Percentiles rank a stretch among this genome's conserved stretches.
Evolutionary conservation across 192 early-diverging fungal genomes (phyloP).

Genomic region (Entophlyctis luteolus): DNA sequence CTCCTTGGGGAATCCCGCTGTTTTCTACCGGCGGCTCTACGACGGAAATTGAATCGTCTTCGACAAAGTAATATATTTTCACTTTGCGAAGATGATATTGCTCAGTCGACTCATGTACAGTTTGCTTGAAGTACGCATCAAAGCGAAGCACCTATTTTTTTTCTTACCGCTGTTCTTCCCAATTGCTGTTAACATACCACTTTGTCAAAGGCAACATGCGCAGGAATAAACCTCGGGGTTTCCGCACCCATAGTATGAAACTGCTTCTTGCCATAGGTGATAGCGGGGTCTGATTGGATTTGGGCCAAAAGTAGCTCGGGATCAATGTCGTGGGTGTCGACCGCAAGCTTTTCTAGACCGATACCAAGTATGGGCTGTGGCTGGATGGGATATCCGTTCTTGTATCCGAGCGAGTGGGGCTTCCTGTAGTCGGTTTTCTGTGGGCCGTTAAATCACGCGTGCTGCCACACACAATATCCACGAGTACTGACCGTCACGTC

Average conservation of each 20-base stretch:
- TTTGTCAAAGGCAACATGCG: slow-evolving; percentile 62
- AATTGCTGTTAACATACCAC: too few relatives aligned
- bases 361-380: slow-evolving; percentile 31
- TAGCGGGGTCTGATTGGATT: slow-evolving; percentile 33
- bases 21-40: slow-evolving; percentile 64
- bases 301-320: slow-evolving; percentile 36
- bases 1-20: slow-evolving; percentile 57
- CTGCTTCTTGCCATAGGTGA: slow-evolving; percentile 48
- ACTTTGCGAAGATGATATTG: slow-evolving; percentile 61
- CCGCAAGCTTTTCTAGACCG: slow-evolving; percentile 33
- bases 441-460: too few relatives aligned
- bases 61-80: slow-evolving; percentile 54
- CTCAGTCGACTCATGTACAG: slow-evolving; percentile 57
- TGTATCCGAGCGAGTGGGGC: slow-evolving; percentile 52
- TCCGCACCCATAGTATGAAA: slow-evolving; percentile 12
- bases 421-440: slow-evolving; percentile 55
- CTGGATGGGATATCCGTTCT: slow-evolving; percentile 54
- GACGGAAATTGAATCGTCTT: slow-evolving; percentile 65
- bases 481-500: slow-evolving; percentile 50
- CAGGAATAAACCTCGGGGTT: slow-evolving; percentile 47
- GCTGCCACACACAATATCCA: too few relatives aligned
- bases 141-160: slow-evolving; percentile 51
- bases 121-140: slow-evolving; percentile 63
- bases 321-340: not conserved
- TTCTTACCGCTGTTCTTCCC: too few relatives aligned